phyloP scores from a whole-genome alignment of 2,329 filamentous ascomycete species.

The Aspergillus sp. region DNA sequence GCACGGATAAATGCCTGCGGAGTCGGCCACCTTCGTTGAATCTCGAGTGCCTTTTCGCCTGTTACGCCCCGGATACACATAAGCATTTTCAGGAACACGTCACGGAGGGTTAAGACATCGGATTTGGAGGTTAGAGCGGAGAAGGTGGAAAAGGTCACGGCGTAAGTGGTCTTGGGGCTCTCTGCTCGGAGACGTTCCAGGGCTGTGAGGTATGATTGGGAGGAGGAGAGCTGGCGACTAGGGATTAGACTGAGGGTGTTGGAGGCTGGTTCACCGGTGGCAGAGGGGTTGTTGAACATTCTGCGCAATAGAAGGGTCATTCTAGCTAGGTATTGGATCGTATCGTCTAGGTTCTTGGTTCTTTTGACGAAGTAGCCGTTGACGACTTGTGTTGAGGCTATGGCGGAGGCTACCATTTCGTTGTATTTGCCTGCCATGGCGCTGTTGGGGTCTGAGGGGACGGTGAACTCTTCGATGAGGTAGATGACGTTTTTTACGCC shows the following conservation, averaged over 20 bases:
- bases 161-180: slow-evolving; percentile 52
- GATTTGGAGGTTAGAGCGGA: slow-evolving; percentile 73
- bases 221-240: slow-evolving; percentile 59
- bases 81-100: slow-evolving; percentile 80
- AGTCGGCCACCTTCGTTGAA: slow-evolving; percentile 76
- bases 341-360: slow-evolving; percentile 74
- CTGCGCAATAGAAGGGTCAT: slow-evolving; percentile 70
- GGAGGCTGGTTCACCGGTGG: slow-evolving; percentile 6
- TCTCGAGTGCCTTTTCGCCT: slow-evolving; percentile 76
- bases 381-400: slow-evolving; percentile 75
- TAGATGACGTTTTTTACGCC: slow-evolving; percentile 78
- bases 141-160: slow-evolving; percentile 72
- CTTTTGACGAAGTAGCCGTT: slow-evolving; percentile 78
- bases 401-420: slow-evolving; percentile 69
- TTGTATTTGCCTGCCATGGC: slow-evolving; percentile 54
- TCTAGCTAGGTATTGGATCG: slow-evolving; percentile 70
- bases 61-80: slow-evolving; percentile 77
- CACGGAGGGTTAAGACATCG: slow-evolving; percentile 69
- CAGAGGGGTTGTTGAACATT: slow-evolving; percentile 52
- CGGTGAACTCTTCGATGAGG: slow-evolving; percentile 71
- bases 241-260: slow-evolving; percentile 63
- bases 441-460: slow-evolving; percentile 56
- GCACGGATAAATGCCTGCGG: slow-evolving; percentile 71
- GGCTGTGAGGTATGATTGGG: slow-evolving; percentile 65
- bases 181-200: slow-evolving; percentile 60